Conservation (phyloP, 2,329 filamentous ascomycete genomes). For the Sporothrix brasiliensis region DNA sequence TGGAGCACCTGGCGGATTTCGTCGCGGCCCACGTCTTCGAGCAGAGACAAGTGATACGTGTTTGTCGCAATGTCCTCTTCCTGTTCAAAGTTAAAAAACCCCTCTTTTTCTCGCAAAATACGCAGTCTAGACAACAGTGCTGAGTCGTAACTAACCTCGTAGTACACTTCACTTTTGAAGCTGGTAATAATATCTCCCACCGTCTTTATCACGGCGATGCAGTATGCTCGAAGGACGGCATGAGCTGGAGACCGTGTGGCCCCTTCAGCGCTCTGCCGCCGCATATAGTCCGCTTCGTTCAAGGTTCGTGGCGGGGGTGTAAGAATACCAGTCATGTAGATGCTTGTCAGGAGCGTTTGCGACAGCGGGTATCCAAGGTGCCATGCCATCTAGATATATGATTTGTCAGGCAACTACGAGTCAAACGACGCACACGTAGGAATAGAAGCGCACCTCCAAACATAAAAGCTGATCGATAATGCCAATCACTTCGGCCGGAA, state of each 20-base stretch:
- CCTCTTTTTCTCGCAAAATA: background rate
- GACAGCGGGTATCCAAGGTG: slow-evolving; percentile 94
- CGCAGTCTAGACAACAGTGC: background rate
- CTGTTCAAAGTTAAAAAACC: slow-evolving; percentile 46
- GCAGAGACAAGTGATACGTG: slow-evolving; percentile 78
- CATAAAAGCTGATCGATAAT: slow-evolving; percentile 93
- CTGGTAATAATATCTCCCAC: slow-evolving; percentile 77
- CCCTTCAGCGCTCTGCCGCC: slow-evolving; percentile 50
- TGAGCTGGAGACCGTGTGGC: slow-evolving; percentile 41
- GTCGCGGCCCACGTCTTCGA: slow-evolving; percentile 63
- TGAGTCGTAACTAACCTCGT: slow-evolving; percentile 64
- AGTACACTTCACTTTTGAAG: slow-evolving; percentile 83
- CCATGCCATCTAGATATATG: slow-evolving; percentile 78
- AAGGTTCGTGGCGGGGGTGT: slow-evolving; percentile 68
- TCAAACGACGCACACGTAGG: background rate
- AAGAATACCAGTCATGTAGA: slow-evolving; percentile 84
- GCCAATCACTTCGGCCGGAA: slow-evolving; percentile 80
- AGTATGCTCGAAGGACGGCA: slow-evolving; percentile 78
- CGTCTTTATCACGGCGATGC: slow-evolving; percentile 78
- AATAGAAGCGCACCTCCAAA: slow-evolving; percentile 66
- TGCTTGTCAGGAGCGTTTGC: slow-evolving; percentile 89
- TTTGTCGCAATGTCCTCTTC: slow-evolving; percentile 97
- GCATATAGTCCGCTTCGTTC: slow-evolving; percentile 65
- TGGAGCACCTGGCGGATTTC: slow-evolving; percentile 60
- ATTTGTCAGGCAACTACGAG: background rate